Evolutionary conservation across 2,329 filamentous ascomycete genomes (phyloP).

Genomic region (Aspergillus luchuensis): DNA sequence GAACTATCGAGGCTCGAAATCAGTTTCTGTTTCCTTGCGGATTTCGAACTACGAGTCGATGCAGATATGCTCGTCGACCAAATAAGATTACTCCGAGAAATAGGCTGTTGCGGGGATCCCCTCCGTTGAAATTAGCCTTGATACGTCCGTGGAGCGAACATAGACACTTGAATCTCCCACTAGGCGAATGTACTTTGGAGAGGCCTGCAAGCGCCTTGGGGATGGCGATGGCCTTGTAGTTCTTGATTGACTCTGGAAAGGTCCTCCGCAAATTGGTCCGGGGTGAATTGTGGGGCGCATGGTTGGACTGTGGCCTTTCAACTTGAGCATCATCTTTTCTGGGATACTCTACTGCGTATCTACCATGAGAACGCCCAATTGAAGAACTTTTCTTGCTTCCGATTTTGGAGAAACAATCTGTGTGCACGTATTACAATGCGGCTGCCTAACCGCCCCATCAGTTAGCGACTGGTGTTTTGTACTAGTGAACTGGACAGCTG

Average conservation of each 20-base stretch:
- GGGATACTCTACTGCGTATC: not conserved
- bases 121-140: not conserved
- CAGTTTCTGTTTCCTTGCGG: constrained; percentile 82
- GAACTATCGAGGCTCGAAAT: constrained; percentile 87
- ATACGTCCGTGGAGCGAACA: not conserved
- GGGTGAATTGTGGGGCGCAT: not conserved
- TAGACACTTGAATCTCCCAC: not conserved
- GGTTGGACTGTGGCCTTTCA: not conserved
- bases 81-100: constrained; percentile 41
- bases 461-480: not conserved
- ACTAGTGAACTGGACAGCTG: not conserved
- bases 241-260: not conserved
- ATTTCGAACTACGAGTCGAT: constrained; percentile 74
- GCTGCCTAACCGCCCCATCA: constrained; percentile 3
- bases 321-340: not conserved
- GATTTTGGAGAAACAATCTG: not conserved
- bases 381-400: not conserved
- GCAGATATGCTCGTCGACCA: constrained; percentile 57
- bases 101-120: not conserved
- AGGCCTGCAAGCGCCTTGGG: not conserved
- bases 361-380: not conserved
- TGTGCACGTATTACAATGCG: not conserved
- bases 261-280: not conserved
- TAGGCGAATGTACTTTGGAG: not conserved
- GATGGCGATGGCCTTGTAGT: not conserved